Evolutionary conservation across 164 flowering plant species (phyloP).

Genomic region (Paratinospora sagittata): DNA sequence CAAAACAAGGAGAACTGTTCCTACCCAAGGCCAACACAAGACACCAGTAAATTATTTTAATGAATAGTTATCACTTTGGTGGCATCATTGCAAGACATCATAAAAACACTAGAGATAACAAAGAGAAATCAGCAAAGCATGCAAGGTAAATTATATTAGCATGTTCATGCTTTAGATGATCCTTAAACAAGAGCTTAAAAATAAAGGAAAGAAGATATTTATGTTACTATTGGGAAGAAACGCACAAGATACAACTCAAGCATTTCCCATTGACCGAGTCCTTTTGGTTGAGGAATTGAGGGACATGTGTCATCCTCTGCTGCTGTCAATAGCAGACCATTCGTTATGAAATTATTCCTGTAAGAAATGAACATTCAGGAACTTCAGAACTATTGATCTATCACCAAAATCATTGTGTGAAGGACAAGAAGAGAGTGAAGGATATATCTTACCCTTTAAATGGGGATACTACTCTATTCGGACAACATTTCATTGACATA

Average conservation of each 20-base stretch:
- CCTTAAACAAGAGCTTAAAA: no score
- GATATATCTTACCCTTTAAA: conserved; percentile 34
- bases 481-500: conserved; percentile 74
- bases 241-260: conserved; percentile 82
- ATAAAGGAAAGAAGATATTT: background rate
- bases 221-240: conserved; percentile 16
- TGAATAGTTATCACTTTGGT: background rate
- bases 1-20: no score
- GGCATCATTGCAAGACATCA: conserved; percentile 5
- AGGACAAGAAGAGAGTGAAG: conserved; percentile 1
- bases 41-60: no score
- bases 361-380: conserved; percentile 12
- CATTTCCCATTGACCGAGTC: conserved; percentile 61
- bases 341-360: conserved; percentile 38
- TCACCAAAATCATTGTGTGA: background rate
- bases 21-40: no score
- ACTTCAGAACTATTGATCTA: background rate
- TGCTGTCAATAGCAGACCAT: conserved; percentile 49
- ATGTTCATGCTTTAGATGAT: background rate
- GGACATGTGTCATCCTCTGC: conserved; percentile 41
- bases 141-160: background rate
- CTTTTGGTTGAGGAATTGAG: conserved; percentile 27
- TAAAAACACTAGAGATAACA: background rate
- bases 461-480: conserved; percentile 31
- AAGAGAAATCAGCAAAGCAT: background rate